A percentile compares a stretch with the other conserved stretches of the same genome.
phyloP scores from a whole-genome alignment of 257 asterid species.

The Plectranthus barbatus region DNA sequence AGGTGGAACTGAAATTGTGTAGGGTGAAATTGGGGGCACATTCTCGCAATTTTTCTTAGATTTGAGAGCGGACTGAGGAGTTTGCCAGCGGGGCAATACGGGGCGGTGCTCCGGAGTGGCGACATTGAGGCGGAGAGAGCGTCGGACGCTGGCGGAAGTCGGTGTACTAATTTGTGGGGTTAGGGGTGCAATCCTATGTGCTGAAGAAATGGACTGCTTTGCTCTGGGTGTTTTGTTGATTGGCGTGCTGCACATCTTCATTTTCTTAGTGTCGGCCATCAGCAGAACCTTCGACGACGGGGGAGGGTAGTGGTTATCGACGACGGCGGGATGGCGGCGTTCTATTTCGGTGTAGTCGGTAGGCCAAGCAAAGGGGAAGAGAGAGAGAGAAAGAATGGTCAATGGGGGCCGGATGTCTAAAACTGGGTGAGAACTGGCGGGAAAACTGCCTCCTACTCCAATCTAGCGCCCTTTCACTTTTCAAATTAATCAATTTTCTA shows the following conservation, averaged over 20 bases:
- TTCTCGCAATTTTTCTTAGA: constrained; percentile 1
- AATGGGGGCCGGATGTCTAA: neutral
- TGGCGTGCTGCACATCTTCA: constrained; percentile 30
- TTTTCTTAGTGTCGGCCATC: constrained; percentile 51
- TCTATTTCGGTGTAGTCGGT: no score
- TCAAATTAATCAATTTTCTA: neutral
- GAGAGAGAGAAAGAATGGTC: neutral
- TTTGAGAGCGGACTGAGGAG: constrained; percentile 24
- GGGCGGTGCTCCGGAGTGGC: constrained; percentile 13
- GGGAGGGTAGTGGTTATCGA: no score
- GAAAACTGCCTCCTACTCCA: neutral
- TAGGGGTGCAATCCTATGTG: constrained; percentile 32
- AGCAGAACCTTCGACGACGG: neutral
- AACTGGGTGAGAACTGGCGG: neutral
- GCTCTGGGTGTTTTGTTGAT: constrained; percentile 21
- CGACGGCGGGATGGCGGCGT: neutral
- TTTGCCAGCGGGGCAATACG: constrained; percentile 1
- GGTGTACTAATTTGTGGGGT: constrained; percentile 41
- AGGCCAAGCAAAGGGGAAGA: neutral
- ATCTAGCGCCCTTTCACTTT: neutral
- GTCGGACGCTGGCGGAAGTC: constrained; percentile 33
- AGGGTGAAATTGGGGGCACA: constrained; percentile 18
- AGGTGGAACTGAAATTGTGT: constrained; percentile 29
- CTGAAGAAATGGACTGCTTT: constrained; percentile 21
- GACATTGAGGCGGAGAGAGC: constrained; percentile 53